Evolutionary conservation across 2,329 filamentous ascomycete genomes (phyloP).

Genomic region (Cryphonectria nitschkei): DNA sequence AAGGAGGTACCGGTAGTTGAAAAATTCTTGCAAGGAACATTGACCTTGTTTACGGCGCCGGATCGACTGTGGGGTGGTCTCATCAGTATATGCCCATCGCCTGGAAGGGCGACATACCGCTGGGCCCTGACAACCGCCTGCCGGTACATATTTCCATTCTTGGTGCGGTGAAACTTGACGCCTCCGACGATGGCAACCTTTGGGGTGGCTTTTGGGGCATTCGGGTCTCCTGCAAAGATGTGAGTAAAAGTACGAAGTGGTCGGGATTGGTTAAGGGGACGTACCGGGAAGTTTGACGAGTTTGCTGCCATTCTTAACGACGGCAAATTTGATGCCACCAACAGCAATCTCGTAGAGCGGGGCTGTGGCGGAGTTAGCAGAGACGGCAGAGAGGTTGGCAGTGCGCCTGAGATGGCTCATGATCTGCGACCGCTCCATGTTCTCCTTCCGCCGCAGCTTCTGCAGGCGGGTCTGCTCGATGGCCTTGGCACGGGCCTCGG

Average conservation of each 20-base stretch:
- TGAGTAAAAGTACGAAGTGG: slow-evolving; percentile 34
- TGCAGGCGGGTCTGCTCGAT: slow-evolving; percentile 70
- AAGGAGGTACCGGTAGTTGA: slow-evolving; percentile 69
- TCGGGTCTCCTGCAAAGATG: slow-evolving; percentile 56
- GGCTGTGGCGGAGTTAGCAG: slow-evolving; percentile 39
- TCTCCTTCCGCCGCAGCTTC: slow-evolving; percentile 57
- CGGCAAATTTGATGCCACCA: slow-evolving; percentile 73
- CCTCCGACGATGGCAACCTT: slow-evolving; percentile 74
- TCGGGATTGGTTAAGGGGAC: not conserved
- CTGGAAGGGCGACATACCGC: slow-evolving; percentile 60
- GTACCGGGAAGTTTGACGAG: slow-evolving; percentile 73
- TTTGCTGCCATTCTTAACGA: slow-evolving; percentile 81
- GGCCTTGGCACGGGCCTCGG: slow-evolving; percentile 68
- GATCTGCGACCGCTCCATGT: slow-evolving; percentile 63
- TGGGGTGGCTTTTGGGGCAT: slow-evolving; percentile 69
- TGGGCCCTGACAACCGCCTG: slow-evolving; percentile 75
- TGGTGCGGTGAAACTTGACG: slow-evolving; percentile 83
- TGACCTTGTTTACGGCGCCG: slow-evolving; percentile 66
- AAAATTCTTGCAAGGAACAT: slow-evolving; percentile 74
- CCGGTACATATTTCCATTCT: slow-evolving; percentile 84
- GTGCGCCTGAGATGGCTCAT: slow-evolving; percentile 48
- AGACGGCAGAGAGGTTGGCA: slow-evolving; percentile 32
- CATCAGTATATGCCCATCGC: slow-evolving; percentile 42
- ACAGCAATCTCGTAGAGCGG: slow-evolving; percentile 66
- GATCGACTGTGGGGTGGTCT: slow-evolving; percentile 48